Evolutionary conservation across 768 basidiomycete species (phyloP).

Genomic region (Pholiota microspora): DNA sequence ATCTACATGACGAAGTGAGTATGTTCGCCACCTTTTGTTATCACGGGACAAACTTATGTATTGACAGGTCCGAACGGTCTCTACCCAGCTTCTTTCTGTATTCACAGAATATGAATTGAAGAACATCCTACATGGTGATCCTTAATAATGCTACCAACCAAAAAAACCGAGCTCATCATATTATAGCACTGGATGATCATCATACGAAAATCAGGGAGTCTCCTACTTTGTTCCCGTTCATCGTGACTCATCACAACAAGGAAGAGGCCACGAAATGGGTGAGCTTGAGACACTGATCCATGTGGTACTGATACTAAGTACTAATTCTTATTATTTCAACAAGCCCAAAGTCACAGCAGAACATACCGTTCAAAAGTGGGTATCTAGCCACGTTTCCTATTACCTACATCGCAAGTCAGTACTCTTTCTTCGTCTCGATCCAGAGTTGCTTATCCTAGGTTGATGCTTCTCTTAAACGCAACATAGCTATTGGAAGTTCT

Average conservation of each 20-base stretch:
- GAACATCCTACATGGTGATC: constrained; percentile 8
- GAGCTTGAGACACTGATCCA: neutral
- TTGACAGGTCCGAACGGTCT: constrained; percentile 1
- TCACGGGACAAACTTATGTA: neutral
- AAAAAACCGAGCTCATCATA: no score
- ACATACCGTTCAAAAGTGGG: constrained; percentile 10
- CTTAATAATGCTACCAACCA: no score
- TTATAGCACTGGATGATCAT: constrained; percentile 15
- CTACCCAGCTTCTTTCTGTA: neutral
- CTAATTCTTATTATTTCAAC: no score
- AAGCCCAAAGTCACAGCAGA: neutral
- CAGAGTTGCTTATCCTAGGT: no score
- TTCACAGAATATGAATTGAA: constrained; percentile 10
- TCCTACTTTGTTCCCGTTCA: constrained; percentile 13
- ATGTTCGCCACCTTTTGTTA: neutral
- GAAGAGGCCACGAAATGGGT: constrained; percentile 17
- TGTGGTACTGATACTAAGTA: no score
- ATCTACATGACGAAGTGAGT: constrained; percentile 17
- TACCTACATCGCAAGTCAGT: constrained; percentile 12
- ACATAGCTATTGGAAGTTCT: constrained; percentile 23
- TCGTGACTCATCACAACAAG: constrained; percentile 13
- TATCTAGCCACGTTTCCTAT: constrained; percentile 10
- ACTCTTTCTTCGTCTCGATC: neutral
- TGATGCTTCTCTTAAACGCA: no score
- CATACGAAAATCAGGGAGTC: constrained; percentile 7